These are phyloP conservation scores for Pelagophyceae sp. DNA, from an alignment of 352 stramenopile genomes.

Conservation along the genomic window DNA sequence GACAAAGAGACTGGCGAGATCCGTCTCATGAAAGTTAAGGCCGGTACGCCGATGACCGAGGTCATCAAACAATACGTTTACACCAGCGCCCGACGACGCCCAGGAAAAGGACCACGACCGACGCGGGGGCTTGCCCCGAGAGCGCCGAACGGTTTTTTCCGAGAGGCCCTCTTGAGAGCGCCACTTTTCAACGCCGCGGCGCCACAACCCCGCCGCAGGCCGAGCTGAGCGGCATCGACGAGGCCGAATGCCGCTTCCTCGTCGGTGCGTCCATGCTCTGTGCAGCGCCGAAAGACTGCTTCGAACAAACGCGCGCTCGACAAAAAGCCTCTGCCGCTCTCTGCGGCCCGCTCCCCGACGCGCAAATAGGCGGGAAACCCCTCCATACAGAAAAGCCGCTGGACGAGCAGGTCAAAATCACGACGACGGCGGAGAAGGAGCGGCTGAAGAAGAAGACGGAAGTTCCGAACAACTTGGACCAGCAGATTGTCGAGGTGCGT, in stretches of 20 bases:
- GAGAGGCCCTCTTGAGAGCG: too few species aligned
- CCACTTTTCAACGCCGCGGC: too few species aligned
- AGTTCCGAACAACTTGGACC: neutral
- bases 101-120: too few species aligned
- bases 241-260: slow-evolving; percentile 20
- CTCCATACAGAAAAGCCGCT: slow-evolving; percentile 10
- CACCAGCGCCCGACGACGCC: too few species aligned
- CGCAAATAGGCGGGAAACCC: neutral
- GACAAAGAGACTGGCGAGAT: slow-evolving; percentile 20
- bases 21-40: slow-evolving; percentile 13
- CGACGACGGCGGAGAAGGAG: neutral
- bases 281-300: too few species aligned
- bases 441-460: neutral
- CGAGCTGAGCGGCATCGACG: slow-evolving; percentile 11
- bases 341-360: too few species aligned
- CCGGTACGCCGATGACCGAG: slow-evolving; percentile 15
- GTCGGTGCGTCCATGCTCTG: too few species aligned
- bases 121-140: too few species aligned
- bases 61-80: slow-evolving; percentile 20
- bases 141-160: too few species aligned
- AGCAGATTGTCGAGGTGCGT: neutral
- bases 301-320: too few species aligned
- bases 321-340: too few species aligned
- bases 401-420: slow-evolving; percentile 7
- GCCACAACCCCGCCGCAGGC: neutral